Evolutionary conservation across 1,284 basidiomycete species (phyloP).

Genomic region (Austroboletus niveus): DNA sequence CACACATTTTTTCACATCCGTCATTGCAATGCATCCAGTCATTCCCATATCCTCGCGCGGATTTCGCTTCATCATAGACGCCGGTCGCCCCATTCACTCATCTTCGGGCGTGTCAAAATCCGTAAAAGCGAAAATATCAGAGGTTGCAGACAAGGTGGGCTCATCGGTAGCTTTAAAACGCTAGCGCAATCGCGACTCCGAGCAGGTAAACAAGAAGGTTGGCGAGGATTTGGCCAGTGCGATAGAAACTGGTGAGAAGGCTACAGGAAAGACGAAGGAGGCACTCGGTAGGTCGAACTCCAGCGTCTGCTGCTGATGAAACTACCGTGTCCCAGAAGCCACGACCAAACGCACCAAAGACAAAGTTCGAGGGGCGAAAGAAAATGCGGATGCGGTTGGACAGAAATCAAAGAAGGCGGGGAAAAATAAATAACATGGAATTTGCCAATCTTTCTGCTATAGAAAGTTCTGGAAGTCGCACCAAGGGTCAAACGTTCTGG

Average conservation of each 20-base stretch:
- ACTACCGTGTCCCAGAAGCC: constrained; percentile 23
- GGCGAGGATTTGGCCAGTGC: constrained; percentile 60
- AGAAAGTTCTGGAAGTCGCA: neutral
- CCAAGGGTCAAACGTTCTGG: no score
- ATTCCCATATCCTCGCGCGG: neutral
- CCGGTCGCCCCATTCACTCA: constrained; percentile 43
- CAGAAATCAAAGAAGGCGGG: constrained; percentile 32
- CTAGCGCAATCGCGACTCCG: neutral
- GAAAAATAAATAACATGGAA: constrained; percentile 38
- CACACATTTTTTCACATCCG: no score
- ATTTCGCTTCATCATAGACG: constrained; percentile 2
- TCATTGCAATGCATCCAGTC: neutral
- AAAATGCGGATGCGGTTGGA: constrained; percentile 35
- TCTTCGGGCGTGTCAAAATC: constrained; percentile 48
- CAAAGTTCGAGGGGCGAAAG: constrained; percentile 28
- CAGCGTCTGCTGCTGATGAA: neutral
- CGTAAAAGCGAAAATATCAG: constrained; percentile 61
- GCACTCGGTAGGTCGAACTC: constrained; percentile 42
- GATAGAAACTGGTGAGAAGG: constrained; percentile 62
- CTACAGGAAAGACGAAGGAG: constrained; percentile 54
- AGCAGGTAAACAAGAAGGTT: constrained; percentile 60
- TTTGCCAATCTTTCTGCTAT: neutral
- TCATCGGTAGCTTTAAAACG: neutral
- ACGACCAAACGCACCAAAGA: constrained; percentile 34
- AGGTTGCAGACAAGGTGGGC: constrained; percentile 52